Evolutionary conservation across 768 basidiomycete genomes (phyloP), one percentile per base, ranked within the genome.

Genomic region (Clathrus columnatus): DNA sequence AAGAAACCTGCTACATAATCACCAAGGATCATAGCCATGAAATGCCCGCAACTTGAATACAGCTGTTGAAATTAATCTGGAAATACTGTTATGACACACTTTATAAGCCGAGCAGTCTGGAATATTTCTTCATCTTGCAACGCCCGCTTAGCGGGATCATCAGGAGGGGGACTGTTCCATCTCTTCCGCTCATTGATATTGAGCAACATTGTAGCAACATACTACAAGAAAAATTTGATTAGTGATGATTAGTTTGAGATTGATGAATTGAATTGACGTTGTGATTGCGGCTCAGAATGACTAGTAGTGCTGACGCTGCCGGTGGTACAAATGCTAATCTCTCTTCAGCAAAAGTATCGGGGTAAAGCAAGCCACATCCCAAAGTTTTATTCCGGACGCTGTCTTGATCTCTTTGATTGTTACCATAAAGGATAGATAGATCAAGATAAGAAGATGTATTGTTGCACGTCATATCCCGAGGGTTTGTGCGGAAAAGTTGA

Each of bases 1-100:
- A 90, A 73, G 59, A 90, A 87, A n/a, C 78, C 76, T 17, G 84
- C 85, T 17, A 90, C 82, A 59, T 90, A 90, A 64, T 87, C 87
- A 70, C 62, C 59, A 32, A 87, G 70, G 61, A 87, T 83, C 30
- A 84, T 77, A 56, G 81, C 78, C 76, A 85, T 78, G 61, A 87
- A 85, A 61, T 75, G 83, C 1, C 78, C 84, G 26, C 53, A 43
- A 24, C 16, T 10, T 21, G 51, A 6, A 21, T 53, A 21, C n/a
- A n/a, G 8, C 20, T 26, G 30, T 41, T 26, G 7, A 41, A 29
- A 1, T 26, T 43, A 7, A 14, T 43, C 20, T 6, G 27, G 18
- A 7, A 21, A 17, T 47, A 27, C 10, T 32, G 14, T 26, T 7
- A 8, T n/a, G 24, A 21, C n/a, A 50, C 82, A 83, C 65, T 90